Evolutionary conservation across 768 basidiomycete genomes (phyloP).

Genomic region (Myochromella boudieri): DNA sequence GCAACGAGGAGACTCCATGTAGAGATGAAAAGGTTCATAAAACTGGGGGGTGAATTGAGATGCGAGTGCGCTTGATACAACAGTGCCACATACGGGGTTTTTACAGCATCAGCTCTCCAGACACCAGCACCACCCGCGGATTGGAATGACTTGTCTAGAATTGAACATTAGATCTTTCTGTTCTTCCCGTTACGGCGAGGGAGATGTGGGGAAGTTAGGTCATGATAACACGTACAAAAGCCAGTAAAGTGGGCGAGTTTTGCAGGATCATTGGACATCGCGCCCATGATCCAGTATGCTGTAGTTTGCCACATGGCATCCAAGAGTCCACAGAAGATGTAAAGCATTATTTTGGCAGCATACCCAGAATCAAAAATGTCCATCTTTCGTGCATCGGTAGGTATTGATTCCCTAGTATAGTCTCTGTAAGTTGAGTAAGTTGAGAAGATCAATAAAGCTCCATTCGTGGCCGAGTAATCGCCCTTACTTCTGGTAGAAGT

Average conservation of each 20-base stretch:
- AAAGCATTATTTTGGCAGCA: conserved; percentile 56
- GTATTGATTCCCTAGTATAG: conserved; percentile 58
- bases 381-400: conserved; percentile 42
- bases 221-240: conserved; percentile 59
- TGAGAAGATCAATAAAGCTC: conserved; percentile 13
- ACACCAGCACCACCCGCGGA: conserved; percentile 73
- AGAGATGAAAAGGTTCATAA: conserved; percentile 71
- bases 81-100: conserved; percentile 40
- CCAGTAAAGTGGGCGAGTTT: conserved; percentile 81
- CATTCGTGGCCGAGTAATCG: not conserved
- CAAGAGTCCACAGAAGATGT: conserved; percentile 71
- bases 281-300: conserved; percentile 82
- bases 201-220: not conserved
- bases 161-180: not conserved
- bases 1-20: conserved; percentile 72
- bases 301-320: conserved; percentile 88
- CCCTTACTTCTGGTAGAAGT: conserved; percentile 66
- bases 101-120: conserved; percentile 69
- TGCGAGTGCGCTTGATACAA: not conserved
- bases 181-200: not conserved
- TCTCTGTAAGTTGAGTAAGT: conserved; percentile 27
- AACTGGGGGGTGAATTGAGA: conserved; percentile 29
- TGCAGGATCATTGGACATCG: conserved; percentile 80
- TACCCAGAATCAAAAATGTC: conserved; percentile 61
- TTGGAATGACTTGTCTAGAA: conserved; percentile 68